phyloP scores from a whole-genome alignment of 805 yeast species.

The Candida endomychidarum region DNA sequence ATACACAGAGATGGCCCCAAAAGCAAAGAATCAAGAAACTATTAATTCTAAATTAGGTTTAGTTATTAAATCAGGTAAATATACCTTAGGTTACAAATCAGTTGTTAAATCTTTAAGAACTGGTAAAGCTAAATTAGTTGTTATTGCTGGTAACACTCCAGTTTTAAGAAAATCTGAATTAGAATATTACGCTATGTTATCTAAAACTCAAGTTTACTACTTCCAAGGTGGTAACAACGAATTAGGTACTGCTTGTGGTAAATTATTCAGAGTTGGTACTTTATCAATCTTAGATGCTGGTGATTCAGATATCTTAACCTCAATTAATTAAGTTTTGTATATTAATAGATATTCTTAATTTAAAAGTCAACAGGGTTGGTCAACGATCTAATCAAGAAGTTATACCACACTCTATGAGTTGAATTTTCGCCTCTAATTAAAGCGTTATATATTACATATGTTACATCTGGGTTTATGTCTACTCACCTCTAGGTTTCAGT shows the following conservation, averaged over 20 bases:
- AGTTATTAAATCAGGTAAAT: constrained; percentile 98
- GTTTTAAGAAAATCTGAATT: constrained; percentile 99
- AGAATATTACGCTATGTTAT: constrained; percentile 99
- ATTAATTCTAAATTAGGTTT: constrained; percentile 98
- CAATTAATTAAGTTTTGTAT: constrained; percentile 32
- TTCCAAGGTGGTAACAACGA: constrained; percentile 99
- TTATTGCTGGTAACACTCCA: constrained; percentile 99
- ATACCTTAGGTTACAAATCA: constrained; percentile 99
- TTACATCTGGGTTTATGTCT: too few relatives aligned
- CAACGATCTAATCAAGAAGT: too few relatives aligned
- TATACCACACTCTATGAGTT: too few relatives aligned
- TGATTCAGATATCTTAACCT: constrained; percentile 97
- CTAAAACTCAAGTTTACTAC: constrained; percentile 96
- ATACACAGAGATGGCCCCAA: constrained; percentile 72
- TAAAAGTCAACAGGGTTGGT: neutral
- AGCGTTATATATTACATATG: too few relatives aligned
- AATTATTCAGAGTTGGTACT: constrained; percentile 99
- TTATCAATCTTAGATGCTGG: constrained; percentile 96
- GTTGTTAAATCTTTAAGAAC: constrained; percentile 97
- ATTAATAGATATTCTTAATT: constrained; percentile 6
- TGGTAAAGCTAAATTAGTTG: constrained; percentile 97
- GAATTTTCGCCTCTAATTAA: too few relatives aligned
- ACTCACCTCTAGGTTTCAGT: too few relatives aligned
- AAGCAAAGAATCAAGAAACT: constrained; percentile 87
- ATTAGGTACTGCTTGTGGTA: constrained; percentile 99